A percentile compares a stretch with the other conserved stretches of the same genome.
Evolutionary conservation across 2,329 filamentous ascomycete genomes (phyloP).

Genomic region (Paracorniculantispora psalliotae): DNA sequence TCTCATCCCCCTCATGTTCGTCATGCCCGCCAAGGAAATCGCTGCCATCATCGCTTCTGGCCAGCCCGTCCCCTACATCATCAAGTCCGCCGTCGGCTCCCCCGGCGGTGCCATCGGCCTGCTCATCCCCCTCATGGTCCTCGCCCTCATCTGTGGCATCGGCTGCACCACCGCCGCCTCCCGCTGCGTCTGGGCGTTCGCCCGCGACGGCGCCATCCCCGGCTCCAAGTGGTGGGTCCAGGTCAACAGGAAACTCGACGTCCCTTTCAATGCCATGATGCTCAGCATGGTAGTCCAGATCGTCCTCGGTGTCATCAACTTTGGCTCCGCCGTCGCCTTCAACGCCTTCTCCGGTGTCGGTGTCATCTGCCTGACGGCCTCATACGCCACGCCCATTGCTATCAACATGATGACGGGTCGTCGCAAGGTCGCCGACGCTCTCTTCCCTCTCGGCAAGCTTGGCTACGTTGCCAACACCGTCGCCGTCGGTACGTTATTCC

Average conservation of each 20-base stretch:
- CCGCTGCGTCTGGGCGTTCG: slow-evolving; percentile 64
- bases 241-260: slow-evolving; percentile 57
- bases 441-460: slow-evolving; percentile 57
- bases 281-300: slow-evolving; percentile 62
- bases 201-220: slow-evolving; percentile 65
- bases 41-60: slow-evolving; percentile 49
- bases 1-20: slow-evolving; percentile 64
- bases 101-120: slow-evolving; percentile 58
- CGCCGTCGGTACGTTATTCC: slow-evolving; percentile 51
- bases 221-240: slow-evolving; percentile 56
- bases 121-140: slow-evolving; percentile 59
- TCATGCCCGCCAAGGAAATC: slow-evolving; percentile 56
- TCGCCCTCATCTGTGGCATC: slow-evolving; percentile 62
- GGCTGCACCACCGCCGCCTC: slow-evolving; percentile 66
- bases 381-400: slow-evolving; percentile 63
- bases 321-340: slow-evolving; percentile 64
- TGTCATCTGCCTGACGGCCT: slow-evolving; percentile 64
- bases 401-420: slow-evolving; percentile 59
- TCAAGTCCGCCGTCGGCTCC: slow-evolving; percentile 57
- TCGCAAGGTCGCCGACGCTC: slow-evolving; percentile 50
- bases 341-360: slow-evolving; percentile 67
- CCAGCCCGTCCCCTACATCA: slow-evolving; percentile 61
- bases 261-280: slow-evolving; percentile 69
- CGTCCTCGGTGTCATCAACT: slow-evolving; percentile 61
- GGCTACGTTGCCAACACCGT: slow-evolving; percentile 60